Evolutionary conservation across 2,329 filamentous ascomycete species (phyloP).

Genomic region (Cryphonectria carpinicola): DNA sequence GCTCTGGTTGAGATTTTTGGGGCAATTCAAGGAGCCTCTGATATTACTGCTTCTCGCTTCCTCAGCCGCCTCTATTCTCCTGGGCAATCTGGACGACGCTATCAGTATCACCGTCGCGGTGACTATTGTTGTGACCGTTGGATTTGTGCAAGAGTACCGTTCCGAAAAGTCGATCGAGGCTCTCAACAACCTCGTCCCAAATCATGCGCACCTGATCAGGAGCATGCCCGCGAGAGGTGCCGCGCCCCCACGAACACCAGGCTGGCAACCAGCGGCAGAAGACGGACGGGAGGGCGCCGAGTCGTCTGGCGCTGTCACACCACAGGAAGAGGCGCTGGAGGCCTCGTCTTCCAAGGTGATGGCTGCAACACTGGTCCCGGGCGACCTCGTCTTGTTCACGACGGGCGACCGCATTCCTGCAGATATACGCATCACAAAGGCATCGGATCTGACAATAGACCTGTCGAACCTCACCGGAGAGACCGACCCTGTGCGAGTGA

Average conservation of each 20-base stretch:
- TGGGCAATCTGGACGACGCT: slow-evolving; percentile 94
- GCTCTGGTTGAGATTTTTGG: slow-evolving; percentile 90
- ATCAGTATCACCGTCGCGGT: slow-evolving; percentile 95
- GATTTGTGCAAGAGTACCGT: slow-evolving; percentile 95
- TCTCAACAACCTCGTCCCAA: slow-evolving; percentile 88
- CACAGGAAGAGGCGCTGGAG: slow-evolving; percentile 67
- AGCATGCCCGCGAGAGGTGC: slow-evolving; percentile 45
- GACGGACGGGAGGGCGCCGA: slow-evolving; percentile 45
- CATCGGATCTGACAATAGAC: slow-evolving; percentile 89
- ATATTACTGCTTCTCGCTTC: slow-evolving; percentile 91
- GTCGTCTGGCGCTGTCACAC: slow-evolving; percentile 57
- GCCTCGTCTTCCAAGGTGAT: slow-evolving; percentile 81
- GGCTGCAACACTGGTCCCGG: slow-evolving; percentile 84
- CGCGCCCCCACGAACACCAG: slow-evolving; percentile 41
- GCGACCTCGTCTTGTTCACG: slow-evolving; percentile 90
- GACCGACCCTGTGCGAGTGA: slow-evolving; percentile 88
- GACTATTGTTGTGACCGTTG: slow-evolving; percentile 94
- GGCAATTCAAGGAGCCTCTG: slow-evolving; percentile 95
- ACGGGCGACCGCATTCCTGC: slow-evolving; percentile 96
- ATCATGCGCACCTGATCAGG: slow-evolving; percentile 93
- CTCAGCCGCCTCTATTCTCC: slow-evolving; percentile 82
- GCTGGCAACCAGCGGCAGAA: slow-evolving; percentile 51
- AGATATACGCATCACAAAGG: slow-evolving; percentile 90
- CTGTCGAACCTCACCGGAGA: slow-evolving; percentile 97
- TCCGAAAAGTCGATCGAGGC: slow-evolving; percentile 98